phyloP scores from a whole-genome alignment of 148 eudicot genomes.

The Talinum fruticosum region DNA sequence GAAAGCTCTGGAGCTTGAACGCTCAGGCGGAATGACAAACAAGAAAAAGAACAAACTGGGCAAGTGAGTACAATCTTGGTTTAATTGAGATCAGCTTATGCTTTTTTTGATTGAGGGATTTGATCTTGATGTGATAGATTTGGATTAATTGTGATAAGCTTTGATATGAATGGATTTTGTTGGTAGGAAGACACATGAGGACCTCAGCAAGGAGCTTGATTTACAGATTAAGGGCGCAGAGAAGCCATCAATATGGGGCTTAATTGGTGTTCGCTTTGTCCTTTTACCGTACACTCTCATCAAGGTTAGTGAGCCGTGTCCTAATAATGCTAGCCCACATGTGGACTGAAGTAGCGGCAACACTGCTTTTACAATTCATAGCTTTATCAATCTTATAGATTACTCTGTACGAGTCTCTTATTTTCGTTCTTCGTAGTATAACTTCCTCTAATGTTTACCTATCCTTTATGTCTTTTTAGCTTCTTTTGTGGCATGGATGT shows the following conservation, averaged over 20 bases:
- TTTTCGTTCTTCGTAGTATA: background rate
- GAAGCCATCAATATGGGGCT: conserved; percentile 83
- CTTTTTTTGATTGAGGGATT: background rate
- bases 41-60: conserved; percentile 71
- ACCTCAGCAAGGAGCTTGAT: conserved; percentile 90
- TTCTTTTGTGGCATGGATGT: conserved; percentile 72
- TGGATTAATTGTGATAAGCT: background rate
- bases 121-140: background rate
- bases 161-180: conserved; percentile 9
- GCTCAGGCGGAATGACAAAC: conserved; percentile 72
- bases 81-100: background rate
- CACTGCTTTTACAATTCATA: background rate
- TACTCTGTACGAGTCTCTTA: background rate
- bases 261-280: conserved; percentile 66
- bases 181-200: conserved; percentile 68
- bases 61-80: conserved; percentile 44
- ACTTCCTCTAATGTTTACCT: conserved; percentile 4
- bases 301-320: conserved; percentile 46
- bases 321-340: background rate
- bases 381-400: background rate
- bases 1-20: conserved; percentile 81
- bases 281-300: conserved; percentile 77
- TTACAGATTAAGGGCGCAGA: conserved; percentile 95
- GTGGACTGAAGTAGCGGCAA: background rate
- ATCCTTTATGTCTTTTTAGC: conserved; percentile 39